These are phyloP conservation scores for Nemania abortiva DNA, from an alignment of 2,329 filamentous ascomycete species.

Conservation along the genomic window DNA sequence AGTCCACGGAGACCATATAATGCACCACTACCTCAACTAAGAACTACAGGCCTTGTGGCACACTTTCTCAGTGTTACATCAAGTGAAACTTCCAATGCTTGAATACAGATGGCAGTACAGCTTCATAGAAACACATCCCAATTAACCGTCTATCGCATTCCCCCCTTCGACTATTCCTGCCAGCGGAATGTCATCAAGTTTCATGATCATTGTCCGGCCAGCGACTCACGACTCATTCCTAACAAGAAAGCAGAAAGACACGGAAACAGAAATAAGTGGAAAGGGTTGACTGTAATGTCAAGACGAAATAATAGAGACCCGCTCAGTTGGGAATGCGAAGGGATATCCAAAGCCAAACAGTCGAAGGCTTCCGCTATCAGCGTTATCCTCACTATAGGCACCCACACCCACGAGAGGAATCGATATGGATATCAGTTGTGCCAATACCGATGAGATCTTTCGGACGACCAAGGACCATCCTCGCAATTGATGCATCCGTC, in stretches of 20 bases:
- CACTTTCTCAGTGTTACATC: neutral
- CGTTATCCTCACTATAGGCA: neutral
- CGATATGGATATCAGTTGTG: neutral
- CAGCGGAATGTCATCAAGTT: neutral
- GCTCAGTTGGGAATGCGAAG: neutral
- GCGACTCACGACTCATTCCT: neutral
- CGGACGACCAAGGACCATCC: slow-evolving; percentile 28
- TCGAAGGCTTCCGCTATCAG: neutral
- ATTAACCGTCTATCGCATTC: neutral
- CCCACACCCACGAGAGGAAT: neutral
- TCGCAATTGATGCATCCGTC: slow-evolving; percentile 3
- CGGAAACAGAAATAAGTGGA: neutral
- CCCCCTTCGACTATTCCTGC: neutral
- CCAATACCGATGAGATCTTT: neutral
- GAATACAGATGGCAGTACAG: slow-evolving; percentile 1
- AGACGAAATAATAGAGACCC: neutral
- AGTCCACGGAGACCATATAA: slow-evolving; percentile 8
- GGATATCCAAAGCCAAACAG: neutral
- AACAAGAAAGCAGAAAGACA: neutral
- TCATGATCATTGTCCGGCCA: neutral
- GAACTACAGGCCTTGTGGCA: neutral
- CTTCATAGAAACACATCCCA: neutral
- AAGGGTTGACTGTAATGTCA: neutral
- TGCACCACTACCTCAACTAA: neutral
- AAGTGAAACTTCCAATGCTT: neutral